phyloP scores from a whole-genome alignment of 495 filamentous ascomycete species.

The Saxispiralis lemnorum region DNA sequence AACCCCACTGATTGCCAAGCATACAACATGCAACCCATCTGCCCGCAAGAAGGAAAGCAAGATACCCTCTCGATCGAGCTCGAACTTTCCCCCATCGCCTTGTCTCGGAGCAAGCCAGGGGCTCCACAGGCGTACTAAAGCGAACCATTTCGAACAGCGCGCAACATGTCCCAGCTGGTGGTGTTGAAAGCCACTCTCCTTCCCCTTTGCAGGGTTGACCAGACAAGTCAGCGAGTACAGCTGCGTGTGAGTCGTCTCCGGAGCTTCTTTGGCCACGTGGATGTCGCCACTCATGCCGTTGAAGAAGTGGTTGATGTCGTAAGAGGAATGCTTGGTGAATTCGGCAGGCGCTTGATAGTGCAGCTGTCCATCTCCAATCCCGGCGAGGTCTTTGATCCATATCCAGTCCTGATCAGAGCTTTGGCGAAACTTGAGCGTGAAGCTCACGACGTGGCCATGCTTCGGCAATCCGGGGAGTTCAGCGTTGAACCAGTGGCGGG shows the following conservation, averaged over 20 bases:
- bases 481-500: conserved; percentile 24
- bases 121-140: conserved; percentile 57
- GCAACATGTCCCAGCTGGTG: conserved; percentile 48
- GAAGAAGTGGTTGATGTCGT: conserved; percentile 44
- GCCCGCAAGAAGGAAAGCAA: conserved; percentile 61
- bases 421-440: conserved; percentile 61
- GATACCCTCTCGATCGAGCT: conserved; percentile 57
- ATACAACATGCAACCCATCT: conserved; percentile 61
- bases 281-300: conserved; percentile 39
- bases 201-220: conserved; percentile 35
- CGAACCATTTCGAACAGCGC: conserved; percentile 46
- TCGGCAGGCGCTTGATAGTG: conserved; percentile 4
- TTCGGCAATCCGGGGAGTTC: conserved; percentile 17
- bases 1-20: conserved; percentile 64
- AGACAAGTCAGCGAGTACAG: conserved; percentile 51
- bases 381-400: conserved; percentile 53
- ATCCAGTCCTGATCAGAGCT: conserved; percentile 41
- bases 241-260: conserved; percentile 50
- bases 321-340: conserved; percentile 13
- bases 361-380: conserved; percentile 20
- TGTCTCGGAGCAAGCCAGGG: conserved; percentile 84
- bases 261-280: conserved; percentile 35
- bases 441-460: conserved; percentile 32
- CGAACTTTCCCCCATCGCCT: conserved; percentile 42
- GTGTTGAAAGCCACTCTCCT: conserved; percentile 35